Conservation (phyloP, 768 basidiomycete species). For the Leccinum broughii region DNA sequence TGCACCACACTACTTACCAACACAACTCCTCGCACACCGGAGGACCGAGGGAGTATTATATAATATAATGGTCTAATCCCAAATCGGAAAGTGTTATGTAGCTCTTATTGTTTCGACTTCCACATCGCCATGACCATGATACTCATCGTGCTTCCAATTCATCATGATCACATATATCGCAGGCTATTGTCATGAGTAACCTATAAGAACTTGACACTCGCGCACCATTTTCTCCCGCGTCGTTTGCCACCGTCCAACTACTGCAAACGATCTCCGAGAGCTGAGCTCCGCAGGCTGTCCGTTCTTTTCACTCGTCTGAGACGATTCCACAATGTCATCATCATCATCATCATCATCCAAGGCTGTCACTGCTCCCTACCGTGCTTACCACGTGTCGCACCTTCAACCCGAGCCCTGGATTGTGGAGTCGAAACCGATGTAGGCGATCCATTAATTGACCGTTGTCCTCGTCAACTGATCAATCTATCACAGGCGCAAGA, state of each 20-base stretch:
- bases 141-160: not conserved
- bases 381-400: conserved; percentile 15
- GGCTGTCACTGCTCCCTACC: conserved; percentile 9
- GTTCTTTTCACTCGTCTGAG: conserved; percentile 29
- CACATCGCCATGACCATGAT: conserved; percentile 1
- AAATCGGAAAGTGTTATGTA: conserved; percentile 26
- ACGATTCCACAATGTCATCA: conserved; percentile 20
- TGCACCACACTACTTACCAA: too few relatives aligned
- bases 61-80: conserved; percentile 10
- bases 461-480: not conserved
- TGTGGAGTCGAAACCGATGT: conserved; percentile 28
- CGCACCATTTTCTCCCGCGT: not conserved
- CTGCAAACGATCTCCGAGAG: conserved; percentile 26
- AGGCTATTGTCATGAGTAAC: conserved; percentile 15
- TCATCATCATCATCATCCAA: conserved; percentile 12
- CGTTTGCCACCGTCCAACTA: not conserved
- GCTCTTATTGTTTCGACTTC: conserved; percentile 15
- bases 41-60: not conserved
- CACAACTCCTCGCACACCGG: too few relatives aligned
- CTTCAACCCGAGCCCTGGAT: conserved; percentile 26
- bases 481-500: conserved; percentile 18
- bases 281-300: conserved; percentile 17
- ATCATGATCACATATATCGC: not conserved
- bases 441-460: not conserved
- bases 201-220: conserved; percentile 21